Percentiles rank a stretch among this genome's conserved stretches.
These are phyloP conservation scores for Colletotrichum sp. DNA, from an alignment of 2,329 filamentous ascomycete genomes.

Conservation along the genomic window DNA sequence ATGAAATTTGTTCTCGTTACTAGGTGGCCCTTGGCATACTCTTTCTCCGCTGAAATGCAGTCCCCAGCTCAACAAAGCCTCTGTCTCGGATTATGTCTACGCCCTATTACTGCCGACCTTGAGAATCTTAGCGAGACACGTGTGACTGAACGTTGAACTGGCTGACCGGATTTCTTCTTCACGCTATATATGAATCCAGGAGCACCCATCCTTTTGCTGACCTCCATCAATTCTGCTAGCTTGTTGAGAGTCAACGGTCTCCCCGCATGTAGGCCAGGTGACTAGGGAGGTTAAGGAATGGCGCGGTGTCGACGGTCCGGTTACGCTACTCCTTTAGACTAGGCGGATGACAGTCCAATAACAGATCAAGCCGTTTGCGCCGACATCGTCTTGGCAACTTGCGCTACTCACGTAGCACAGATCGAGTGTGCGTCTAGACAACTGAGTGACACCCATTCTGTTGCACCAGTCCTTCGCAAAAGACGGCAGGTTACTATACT, in stretches of 20 bases:
- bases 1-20: accelerated
- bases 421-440: not conserved
- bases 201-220: not conserved
- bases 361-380: not conserved
- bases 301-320: not conserved
- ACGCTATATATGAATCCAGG: not conserved
- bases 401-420: not conserved
- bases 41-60: accelerated
- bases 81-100: not conserved
- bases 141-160: not conserved
- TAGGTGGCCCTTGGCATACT: accelerated
- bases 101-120: not conserved
- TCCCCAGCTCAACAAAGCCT: not conserved
- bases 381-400: not conserved
- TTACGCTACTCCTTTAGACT: not conserved
- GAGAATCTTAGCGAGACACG: not conserved
- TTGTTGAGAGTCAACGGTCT: not conserved
- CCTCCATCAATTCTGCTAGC: not conserved
- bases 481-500: not conserved
- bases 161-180: not conserved
- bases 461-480: not conserved
- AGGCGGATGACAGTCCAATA: not conserved
- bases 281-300: not conserved
- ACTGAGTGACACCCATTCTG: not conserved
- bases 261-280: not conserved